These are phyloP conservation scores for Bimuria novae-zelandiae DNA, from an alignment of 2,329 filamentous ascomycete genomes.

Conservation along the genomic window DNA sequence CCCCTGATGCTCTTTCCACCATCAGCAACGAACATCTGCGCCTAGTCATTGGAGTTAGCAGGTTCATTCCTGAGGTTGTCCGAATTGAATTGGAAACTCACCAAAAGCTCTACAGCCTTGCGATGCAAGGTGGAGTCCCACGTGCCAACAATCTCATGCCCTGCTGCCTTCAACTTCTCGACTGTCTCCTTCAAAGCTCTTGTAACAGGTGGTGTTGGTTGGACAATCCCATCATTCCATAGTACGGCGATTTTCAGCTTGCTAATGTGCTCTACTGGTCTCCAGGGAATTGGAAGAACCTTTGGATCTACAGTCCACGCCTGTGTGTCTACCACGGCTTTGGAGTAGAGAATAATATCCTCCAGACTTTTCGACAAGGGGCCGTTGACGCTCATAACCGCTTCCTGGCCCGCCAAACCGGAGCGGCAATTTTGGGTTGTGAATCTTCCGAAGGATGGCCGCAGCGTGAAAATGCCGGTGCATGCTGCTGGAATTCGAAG, in stretches of 20 bases:
- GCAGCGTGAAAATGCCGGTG: conserved; percentile 62
- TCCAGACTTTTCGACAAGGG: conserved; percentile 62
- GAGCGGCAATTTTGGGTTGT: conserved; percentile 60
- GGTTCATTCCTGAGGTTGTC: background rate
- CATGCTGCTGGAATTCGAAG: conserved; percentile 62
- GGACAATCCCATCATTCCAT: conserved; percentile 56
- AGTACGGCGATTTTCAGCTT: conserved; percentile 65
- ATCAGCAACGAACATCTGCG: conserved; percentile 55
- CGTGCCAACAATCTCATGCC: conserved; percentile 59
- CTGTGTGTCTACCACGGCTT: conserved; percentile 48
- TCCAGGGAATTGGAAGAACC: conserved; percentile 60
- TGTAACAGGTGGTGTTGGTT: conserved; percentile 57
- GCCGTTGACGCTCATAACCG: conserved; percentile 66
- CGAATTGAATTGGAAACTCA: conserved; percentile 24
- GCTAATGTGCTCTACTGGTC: conserved; percentile 46
- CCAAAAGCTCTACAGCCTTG: conserved; percentile 56
- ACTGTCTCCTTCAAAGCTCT: conserved; percentile 62
- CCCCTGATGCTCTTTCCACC: conserved; percentile 54
- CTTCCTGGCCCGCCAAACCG: conserved; percentile 68
- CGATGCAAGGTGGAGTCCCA: conserved; percentile 60
- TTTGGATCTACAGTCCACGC: conserved; percentile 60
- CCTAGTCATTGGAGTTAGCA: conserved; percentile 23
- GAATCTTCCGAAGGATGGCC: conserved; percentile 64
- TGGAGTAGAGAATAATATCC: conserved; percentile 54
- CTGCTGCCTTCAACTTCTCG: conserved; percentile 55